Evolutionary conservation across 1,284 basidiomycete species (phyloP).

Genomic region (Pterula multifida): DNA sequence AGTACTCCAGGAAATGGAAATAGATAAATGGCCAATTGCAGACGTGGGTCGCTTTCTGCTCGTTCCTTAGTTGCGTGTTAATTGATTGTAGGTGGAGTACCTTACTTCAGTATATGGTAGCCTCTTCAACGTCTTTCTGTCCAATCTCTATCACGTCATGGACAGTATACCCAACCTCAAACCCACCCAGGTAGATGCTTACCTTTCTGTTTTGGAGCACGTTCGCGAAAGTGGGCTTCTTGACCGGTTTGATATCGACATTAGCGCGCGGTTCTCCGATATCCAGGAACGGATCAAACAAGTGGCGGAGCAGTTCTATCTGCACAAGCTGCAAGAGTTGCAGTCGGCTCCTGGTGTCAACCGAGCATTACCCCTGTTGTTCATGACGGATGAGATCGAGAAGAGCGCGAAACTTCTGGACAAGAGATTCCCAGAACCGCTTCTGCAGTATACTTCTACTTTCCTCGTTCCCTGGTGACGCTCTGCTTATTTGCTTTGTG

Average conservation of each 20-base stretch:
- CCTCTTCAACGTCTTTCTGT: conserved; percentile 83
- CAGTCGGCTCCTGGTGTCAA: conserved; percentile 62
- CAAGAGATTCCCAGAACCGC: conserved; percentile 74
- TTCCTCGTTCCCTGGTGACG: conserved; percentile 1
- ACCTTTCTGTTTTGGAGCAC: conserved; percentile 57
- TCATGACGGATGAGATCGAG: conserved; percentile 85
- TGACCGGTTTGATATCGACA: conserved; percentile 54
- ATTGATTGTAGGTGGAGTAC: conserved; percentile 39
- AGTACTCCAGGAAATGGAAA: conserved; percentile 53
- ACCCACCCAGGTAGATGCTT: conserved; percentile 51
- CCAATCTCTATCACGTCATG: conserved; percentile 76
- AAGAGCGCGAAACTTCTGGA: conserved; percentile 74
- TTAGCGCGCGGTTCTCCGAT: conserved; percentile 51
- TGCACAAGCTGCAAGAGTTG: conserved; percentile 57
- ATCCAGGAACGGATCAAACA: conserved; percentile 60
- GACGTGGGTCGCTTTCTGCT: conserved; percentile 51
- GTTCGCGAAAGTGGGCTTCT: conserved; percentile 61
- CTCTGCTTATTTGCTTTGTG: conserved; percentile 2
- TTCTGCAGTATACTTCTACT: conserved; percentile 52
- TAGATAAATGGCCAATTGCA: conserved; percentile 69
- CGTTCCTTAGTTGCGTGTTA: conserved; percentile 1
- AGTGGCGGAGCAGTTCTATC: conserved; percentile 60
- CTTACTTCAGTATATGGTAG: conserved; percentile 52
- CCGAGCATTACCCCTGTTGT: conserved; percentile 64
- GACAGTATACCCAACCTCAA: conserved; percentile 66